Conservation (phyloP, 2,329 filamentous ascomycete genomes). For the Escovopsis weberi region DNA sequence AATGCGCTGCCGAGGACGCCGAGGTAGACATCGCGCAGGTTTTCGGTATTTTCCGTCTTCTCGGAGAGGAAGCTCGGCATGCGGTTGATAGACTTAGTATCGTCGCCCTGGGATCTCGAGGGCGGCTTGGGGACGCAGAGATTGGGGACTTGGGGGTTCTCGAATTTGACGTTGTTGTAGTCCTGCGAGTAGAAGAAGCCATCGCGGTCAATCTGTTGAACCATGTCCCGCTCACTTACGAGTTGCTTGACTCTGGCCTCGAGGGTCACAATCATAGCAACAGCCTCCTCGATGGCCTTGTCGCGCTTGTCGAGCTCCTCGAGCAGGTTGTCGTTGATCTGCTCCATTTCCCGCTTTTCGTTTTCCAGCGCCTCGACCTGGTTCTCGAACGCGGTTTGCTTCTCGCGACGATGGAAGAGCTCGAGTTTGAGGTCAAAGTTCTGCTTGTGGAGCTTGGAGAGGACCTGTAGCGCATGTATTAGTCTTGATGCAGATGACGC, state of each 20-base stretch:
- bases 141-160: constrained; percentile 9
- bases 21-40: constrained; percentile 45
- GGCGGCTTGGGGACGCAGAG: constrained; percentile 7
- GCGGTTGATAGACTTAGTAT: constrained; percentile 29
- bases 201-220: constrained; percentile 33
- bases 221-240: constrained; percentile 37
- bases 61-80: constrained; percentile 55
- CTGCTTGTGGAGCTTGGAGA: constrained; percentile 57
- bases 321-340: constrained; percentile 43
- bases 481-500: not conserved
- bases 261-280: constrained; percentile 51
- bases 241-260: constrained; percentile 45
- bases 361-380: constrained; percentile 39
- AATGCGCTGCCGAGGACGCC: constrained; percentile 32
- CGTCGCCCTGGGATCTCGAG: constrained; percentile 12
- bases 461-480: constrained; percentile 26
- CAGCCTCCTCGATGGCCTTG: constrained; percentile 55
- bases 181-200: constrained; percentile 19
- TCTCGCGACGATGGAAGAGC: constrained; percentile 53
- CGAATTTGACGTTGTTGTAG: constrained; percentile 13
- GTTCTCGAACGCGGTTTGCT: constrained; percentile 44
- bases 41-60: constrained; percentile 42
- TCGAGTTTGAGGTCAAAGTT: constrained; percentile 68
- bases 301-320: constrained; percentile 52
- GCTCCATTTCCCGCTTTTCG: constrained; percentile 37